Percentiles rank a stretch among this genome's conserved stretches.
Evolutionary conservation across 2,329 filamentous ascomycete genomes (phyloP).

Genomic region (Colletotrichum sp.): DNA sequence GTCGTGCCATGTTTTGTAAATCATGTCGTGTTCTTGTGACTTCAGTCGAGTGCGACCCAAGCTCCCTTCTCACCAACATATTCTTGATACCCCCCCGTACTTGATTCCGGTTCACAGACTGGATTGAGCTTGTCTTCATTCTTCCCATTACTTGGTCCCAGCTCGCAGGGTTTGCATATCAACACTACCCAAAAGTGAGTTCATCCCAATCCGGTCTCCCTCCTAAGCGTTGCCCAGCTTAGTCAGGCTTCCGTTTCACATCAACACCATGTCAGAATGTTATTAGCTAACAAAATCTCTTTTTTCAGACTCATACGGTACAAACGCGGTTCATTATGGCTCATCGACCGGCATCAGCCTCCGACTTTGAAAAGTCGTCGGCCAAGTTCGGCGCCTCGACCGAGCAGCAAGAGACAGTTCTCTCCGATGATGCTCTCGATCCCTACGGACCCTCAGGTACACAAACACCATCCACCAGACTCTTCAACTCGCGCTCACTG

Average conservation of each 20-base stretch:
- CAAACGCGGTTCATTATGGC: background rate
- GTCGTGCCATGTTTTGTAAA: background rate
- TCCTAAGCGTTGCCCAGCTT: background rate
- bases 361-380: conserved; percentile 20
- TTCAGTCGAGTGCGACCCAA: conserved; percentile 1
- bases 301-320: rapidly evolving
- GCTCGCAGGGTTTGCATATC: background rate
- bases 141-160: background rate
- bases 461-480: too few species aligned
- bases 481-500: background rate
- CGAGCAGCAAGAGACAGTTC: conserved; percentile 25
- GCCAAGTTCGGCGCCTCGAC: conserved; percentile 17
- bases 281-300: background rate
- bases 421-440: conserved; percentile 21
- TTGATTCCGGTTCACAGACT: background rate
- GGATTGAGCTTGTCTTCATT: background rate
- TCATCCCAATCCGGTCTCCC: background rate
- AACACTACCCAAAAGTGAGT: background rate
- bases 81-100: background rate
- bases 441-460: conserved; percentile 28
- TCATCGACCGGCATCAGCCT: conserved; percentile 18
- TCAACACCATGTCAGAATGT: background rate
- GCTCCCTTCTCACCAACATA: background rate
- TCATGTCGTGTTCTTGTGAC: background rate
- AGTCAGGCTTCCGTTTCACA: background rate